Base-by-base conservation (phyloP, 2,329 filamentous ascomycete species). In the Colletotrichum magnum region DNA sequence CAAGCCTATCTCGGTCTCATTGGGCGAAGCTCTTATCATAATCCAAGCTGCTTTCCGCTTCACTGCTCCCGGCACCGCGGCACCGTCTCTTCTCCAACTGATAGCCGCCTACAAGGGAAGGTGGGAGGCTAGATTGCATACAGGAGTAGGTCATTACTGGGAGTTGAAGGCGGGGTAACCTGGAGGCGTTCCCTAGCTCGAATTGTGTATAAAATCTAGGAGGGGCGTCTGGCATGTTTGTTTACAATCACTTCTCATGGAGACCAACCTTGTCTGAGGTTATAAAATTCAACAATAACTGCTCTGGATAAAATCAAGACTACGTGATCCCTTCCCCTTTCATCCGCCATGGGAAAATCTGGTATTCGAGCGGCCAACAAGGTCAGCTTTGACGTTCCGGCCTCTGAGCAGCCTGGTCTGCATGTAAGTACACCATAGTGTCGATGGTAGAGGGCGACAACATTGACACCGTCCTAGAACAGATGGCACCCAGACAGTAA, bases 401-500 rank as follows among this genome's bases (percentile, higher is more conserved):
- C 93, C 5, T 83, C 86, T 43, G 88, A 94, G 71, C 93, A 95
- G 77, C 80, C 87, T 2, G 87, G 88, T 59, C 82, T 95, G 10
- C 93, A 95, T 81, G 92, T 93, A 85, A 77, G 89, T 79, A 24
- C 18, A 12, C 12, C 6, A 21, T 18, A 7, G 13, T 52, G 15
- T 18, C 4, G 32, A 6, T 36, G 1, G 52, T 32, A 13, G 18
- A 15, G n/a, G n/a, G 12, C n/a, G 39, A 18, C 26, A 36, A n/a
- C n/a, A 5, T 47, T 63, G 9, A 57, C 41, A n/a, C 16, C 53
- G 13, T 60, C 16, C 12, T 26, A 94, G 92, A 98, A 98, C 76
- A 87, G 94, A 79, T 97, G 94, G 95, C 95, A 98, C 77, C 95
- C 95, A 43, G 94, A 97, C 73, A 92, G 93, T 94, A 85, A 60